Base-by-base conservation (phyloP, 176 grass and related monocot genomes). In the Raddia guianensis region DNA sequence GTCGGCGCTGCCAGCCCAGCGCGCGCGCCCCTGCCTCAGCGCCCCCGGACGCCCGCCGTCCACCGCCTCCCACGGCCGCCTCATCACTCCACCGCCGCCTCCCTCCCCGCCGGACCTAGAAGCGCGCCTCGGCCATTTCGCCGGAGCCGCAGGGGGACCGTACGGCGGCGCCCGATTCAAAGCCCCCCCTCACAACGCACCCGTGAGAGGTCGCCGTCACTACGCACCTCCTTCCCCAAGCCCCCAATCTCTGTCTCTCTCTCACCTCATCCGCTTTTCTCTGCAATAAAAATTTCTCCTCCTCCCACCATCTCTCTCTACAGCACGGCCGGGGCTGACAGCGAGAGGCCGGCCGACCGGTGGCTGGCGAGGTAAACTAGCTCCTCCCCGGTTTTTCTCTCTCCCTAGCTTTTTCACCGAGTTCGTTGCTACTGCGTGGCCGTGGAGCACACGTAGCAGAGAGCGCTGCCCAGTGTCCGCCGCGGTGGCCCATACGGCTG, bases 121-220 rank as follows among this genome's bases (percentile, higher is more conserved):
- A 35, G 43, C 77, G 77, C 55, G 52, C 49, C 18, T 54, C 55
- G 37, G 66, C 27, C 51, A 72, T 59, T 79, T 65, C 57, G 48
- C 14, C 6, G 44, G 48, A 9, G 9, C 53, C 57, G 20, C 18
- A 20, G 10, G 2, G 80, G 69, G n/a, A 10, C 13, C 43, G 54
- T 81, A 75, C 45, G 55, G 66, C 37, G 42, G 65, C 82, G 45
- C 58, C 57, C 16, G 69, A 52, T 49, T 73, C 55, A 49, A 75
- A 68, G 18, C 49, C 61, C 18, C 27, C 27, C 27, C 27, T 27
- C 27, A 27, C 27, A 27, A 27, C 27, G 27, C 27, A 12, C 79
- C 83, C 83, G 87, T 89, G 87, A 89, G 1, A 60, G 45, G 83
- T 89, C 87, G 3, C 68, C 79, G 62, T 83, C 88, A 70, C 18